Conservation (phyloP, 2,329 filamentous ascomycete species). For the Cercospora berteroae region DNA sequence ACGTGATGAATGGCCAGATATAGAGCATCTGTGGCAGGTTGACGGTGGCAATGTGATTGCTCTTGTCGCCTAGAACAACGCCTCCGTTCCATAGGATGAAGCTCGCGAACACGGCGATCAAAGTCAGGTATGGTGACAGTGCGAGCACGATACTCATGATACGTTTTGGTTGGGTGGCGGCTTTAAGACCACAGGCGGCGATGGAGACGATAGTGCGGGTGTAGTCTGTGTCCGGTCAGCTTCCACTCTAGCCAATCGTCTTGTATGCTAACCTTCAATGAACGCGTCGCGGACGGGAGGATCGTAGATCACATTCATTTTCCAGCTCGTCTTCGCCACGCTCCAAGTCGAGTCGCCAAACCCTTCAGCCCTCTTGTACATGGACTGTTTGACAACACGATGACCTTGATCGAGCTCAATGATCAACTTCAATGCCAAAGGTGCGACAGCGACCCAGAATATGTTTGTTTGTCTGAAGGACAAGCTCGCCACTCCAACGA, state of each 20-base stretch:
- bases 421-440: constrained; percentile 53
- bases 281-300: constrained; percentile 49
- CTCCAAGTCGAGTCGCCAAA: constrained; percentile 34
- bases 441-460: constrained; percentile 85
- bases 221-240: constrained; percentile 27
- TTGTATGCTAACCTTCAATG: constrained; percentile 46
- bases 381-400: constrained; percentile 44
- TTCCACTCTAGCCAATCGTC: too few relatives aligned
- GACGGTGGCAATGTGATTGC: constrained; percentile 85
- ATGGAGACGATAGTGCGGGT: constrained; percentile 59
- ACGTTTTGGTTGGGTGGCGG: constrained; percentile 35
- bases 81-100: constrained; percentile 88
- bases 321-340: constrained; percentile 39
- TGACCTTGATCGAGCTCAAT: constrained; percentile 54
- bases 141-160: constrained; percentile 23
- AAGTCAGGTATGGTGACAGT: constrained; percentile 53
- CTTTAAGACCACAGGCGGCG: constrained; percentile 53
- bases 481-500: constrained; percentile 65
- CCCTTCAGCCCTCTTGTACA: constrained; percentile 32
- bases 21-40: constrained; percentile 93
- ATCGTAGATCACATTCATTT: constrained; percentile 50
- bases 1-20: constrained; percentile 83
- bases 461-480: constrained; percentile 92
- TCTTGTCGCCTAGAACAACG: constrained; percentile 92
- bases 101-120: constrained; percentile 65